A percentile compares a stretch with the other conserved stretches of the same genome.
Conservation (phyloP, 352 stramenopile genomes). For the Phytophthora citricola region DNA sequence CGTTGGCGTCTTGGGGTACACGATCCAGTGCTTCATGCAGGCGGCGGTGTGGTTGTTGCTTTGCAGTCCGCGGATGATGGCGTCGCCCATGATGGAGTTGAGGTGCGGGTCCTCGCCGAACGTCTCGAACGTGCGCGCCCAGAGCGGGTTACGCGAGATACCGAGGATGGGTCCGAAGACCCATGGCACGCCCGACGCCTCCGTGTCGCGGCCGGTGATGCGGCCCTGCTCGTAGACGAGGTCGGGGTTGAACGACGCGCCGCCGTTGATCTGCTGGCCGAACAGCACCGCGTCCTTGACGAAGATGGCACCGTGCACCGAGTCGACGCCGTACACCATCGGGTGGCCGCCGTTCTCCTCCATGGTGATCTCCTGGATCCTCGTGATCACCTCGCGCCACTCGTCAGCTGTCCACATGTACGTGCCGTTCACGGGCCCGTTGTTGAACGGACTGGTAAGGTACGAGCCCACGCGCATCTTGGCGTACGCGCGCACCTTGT, state of each 20-base stretch:
- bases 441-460: constrained; percentile 68
- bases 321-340: constrained; percentile 89
- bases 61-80: constrained; percentile 71
- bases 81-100: constrained; percentile 61
- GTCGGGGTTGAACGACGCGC: constrained; percentile 66
- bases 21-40: constrained; percentile 89
- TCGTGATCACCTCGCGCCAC: constrained; percentile 67
- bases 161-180: constrained; percentile 85
- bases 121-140: constrained; percentile 89
- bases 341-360: constrained; percentile 39
- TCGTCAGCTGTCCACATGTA: constrained; percentile 48
- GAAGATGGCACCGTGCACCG: constrained; percentile 89
- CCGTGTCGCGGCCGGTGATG: constrained; percentile 78
- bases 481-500: constrained; percentile 48
- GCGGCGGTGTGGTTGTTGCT: constrained; percentile 57
- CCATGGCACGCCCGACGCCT: constrained; percentile 83
- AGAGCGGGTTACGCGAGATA: constrained; percentile 82
- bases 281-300: constrained; percentile 77
- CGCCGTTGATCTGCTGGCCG: constrained; percentile 43
- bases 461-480: constrained; percentile 85
- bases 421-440: constrained; percentile 30
- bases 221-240: constrained; percentile 41
- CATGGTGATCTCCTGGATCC: constrained; percentile 77
- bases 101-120: constrained; percentile 91
- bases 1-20: constrained; percentile 67